Conservation (phyloP, 805 yeast genomes). For the Nakazawaea sp. region DNA sequence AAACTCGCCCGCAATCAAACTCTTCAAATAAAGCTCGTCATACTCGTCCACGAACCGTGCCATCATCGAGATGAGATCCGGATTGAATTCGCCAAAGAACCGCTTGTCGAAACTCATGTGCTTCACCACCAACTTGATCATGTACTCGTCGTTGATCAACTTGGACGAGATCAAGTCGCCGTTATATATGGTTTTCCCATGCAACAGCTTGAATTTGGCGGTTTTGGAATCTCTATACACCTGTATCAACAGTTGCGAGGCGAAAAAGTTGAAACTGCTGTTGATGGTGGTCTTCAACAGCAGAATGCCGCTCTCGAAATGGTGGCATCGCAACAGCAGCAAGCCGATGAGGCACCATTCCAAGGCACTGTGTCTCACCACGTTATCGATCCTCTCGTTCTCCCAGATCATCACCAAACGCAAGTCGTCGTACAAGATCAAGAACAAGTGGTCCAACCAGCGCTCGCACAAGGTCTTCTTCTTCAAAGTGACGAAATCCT, state of each 20-base stretch:
- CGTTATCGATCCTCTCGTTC: conserved; percentile 18
- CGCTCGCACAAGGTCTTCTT: conserved; percentile 61
- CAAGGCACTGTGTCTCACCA: conserved; percentile 47
- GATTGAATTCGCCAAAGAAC: conserved; percentile 54
- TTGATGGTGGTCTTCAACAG: conserved; percentile 47
- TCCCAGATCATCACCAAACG: conserved; percentile 22
- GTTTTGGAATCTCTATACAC: conserved; percentile 23
- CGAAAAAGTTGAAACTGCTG: conserved; percentile 58
- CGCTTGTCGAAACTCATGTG: conserved; percentile 56
- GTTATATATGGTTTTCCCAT: conserved; percentile 13
- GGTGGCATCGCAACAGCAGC: conserved; percentile 40
- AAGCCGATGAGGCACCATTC: conserved; percentile 74
- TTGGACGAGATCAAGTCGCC: conserved; percentile 11
- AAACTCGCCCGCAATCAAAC: conserved; percentile 15
- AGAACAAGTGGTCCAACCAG: conserved; percentile 73
- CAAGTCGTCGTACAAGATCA: conserved; percentile 60
- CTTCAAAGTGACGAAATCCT: conserved; percentile 17
- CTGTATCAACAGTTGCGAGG: conserved; percentile 42
- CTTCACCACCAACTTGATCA: conserved; percentile 37
- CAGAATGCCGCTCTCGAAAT: conserved; percentile 40
- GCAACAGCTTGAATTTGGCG: conserved; percentile 20
- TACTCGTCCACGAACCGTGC: conserved; percentile 33
- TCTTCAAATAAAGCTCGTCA: conserved; percentile 32
- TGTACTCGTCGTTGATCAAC: conserved; percentile 25
- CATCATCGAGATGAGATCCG: conserved; percentile 35